Base-by-base conservation (phyloP, 2,329 filamentous ascomycete genomes). In the Alternaria dauci region DNA sequence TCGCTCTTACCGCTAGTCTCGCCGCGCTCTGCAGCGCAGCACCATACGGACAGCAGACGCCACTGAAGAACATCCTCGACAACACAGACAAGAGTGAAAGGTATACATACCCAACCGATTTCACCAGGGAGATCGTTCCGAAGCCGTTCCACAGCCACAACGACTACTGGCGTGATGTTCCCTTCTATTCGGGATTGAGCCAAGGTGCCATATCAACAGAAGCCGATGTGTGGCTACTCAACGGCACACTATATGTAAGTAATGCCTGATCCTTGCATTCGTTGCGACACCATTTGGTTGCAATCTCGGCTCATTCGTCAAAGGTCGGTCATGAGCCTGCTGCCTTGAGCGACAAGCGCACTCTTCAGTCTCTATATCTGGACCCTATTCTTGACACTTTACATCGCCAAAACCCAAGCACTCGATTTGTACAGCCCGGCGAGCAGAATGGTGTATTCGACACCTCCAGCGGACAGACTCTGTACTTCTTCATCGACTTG, bases 401-500 rank as follows among this genome's bases (percentile, higher is more conserved):
- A 8, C 76, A 81, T 34, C 81, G 82, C 16, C 83, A 87, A 68
- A 89, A 88, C 67, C 85, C 85, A n/a, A 75, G 76, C 7, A 82
- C 81, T 18, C 76, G 73, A 0, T 89, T 87, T 72, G 67, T 74
- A 1, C 74, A 75, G 3, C 70, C 72, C 0, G 75, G 78, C 7
- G 86, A 85, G 4, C 80, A 81, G 43, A 87, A 88, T 69, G 88
- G 88, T 34, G 85, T 90, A 14, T 90, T 83, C 70, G 88, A 90
- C 73, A 86, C 86, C 67, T 84, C 84, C 1, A 64, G 63, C 8
- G 79, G 74, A 6, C 87, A 89, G 73, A 89, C 87, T 0, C 80
- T 90, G 6, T 89, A 88, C 77, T 80, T 90, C 47, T 89, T 88
- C 75, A 84, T 90, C 59, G 88, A 90, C 70, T 69, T 88, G 59